Evolutionary conservation across 2,329 filamentous ascomycete genomes (phyloP).

Genomic region (Plenodomus biglobosus): DNA sequence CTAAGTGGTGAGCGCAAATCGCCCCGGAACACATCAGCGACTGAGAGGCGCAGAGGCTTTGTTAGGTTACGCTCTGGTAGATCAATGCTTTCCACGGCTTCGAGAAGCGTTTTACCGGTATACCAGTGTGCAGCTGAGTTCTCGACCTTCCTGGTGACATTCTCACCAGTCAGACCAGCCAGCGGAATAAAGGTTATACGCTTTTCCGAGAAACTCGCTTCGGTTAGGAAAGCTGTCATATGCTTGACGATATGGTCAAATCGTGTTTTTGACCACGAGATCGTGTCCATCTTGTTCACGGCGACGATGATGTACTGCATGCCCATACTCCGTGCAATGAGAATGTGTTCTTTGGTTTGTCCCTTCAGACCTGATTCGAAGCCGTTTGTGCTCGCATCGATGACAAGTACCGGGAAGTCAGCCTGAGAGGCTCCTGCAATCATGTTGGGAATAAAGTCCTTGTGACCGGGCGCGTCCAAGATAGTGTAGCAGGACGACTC

Average conservation of each 20-base stretch:
- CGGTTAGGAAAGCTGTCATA: slow-evolving; percentile 76
- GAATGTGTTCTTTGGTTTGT: slow-evolving; percentile 90
- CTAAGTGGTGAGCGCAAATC: slow-evolving; percentile 80
- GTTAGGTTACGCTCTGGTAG: slow-evolving; percentile 69
- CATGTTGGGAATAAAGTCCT: slow-evolving; percentile 98
- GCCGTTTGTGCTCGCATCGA: slow-evolving; percentile 85
- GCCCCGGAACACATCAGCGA: slow-evolving; percentile 82
- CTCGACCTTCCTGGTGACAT: slow-evolving; percentile 66
- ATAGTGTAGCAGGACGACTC: slow-evolving; percentile 87
- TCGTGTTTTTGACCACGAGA: slow-evolving; percentile 77
- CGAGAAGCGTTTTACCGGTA: slow-evolving; percentile 72
- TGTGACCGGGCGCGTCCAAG: slow-evolving; percentile 89
- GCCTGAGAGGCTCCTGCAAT: slow-evolving; percentile 95
- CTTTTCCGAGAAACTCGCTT: slow-evolving; percentile 78
- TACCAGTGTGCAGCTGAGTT: slow-evolving; percentile 70
- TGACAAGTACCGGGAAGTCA: slow-evolving; percentile 91
- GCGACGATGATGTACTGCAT: slow-evolving; percentile 86
- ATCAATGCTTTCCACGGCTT: slow-evolving; percentile 82
- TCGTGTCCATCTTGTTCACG: slow-evolving; percentile 92
- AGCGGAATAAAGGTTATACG: slow-evolving; percentile 87
- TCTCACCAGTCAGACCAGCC: slow-evolving; percentile 85
- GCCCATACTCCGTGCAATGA: slow-evolving; percentile 87
- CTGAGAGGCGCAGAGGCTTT: slow-evolving; percentile 81
- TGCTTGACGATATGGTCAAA: slow-evolving; percentile 86
- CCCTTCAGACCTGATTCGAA: slow-evolving; percentile 93